Evolutionary conservation across 1,139 yeast species (phyloP).

Genomic region (Barnettozyma hawaiiensis): DNA sequence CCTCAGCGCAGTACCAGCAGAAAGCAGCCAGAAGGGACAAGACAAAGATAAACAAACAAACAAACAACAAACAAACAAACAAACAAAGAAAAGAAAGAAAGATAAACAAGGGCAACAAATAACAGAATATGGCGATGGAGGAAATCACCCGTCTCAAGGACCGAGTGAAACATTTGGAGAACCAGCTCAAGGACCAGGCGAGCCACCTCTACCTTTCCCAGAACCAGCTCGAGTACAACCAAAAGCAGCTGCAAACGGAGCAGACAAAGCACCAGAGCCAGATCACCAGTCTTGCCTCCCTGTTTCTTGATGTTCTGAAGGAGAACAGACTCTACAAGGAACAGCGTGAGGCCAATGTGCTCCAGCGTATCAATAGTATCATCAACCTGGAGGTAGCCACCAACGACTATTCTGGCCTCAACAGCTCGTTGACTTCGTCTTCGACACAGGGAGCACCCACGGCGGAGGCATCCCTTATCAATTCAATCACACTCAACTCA

Average conservation of each 20-base stretch:
- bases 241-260: slow-evolving; percentile 22
- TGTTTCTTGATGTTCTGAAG: slow-evolving; percentile 22
- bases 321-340: slow-evolving; percentile 23
- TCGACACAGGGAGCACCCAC: too few species aligned
- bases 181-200: slow-evolving; percentile 21
- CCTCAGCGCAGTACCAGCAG: too few species aligned
- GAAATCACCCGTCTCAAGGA: slow-evolving; percentile 22
- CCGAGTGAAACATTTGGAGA: slow-evolving; percentile 21
- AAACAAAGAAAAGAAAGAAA: slow-evolving; percentile 2
- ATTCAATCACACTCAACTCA: slow-evolving; percentile 19
- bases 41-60: slow-evolving; percentile 3
- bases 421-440: slow-evolving; percentile 9
- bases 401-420: slow-evolving; percentile 16
- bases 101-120: background rate
- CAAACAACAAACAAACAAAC: slow-evolving; percentile 1
- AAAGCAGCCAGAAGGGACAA: background rate
- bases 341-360: slow-evolving; percentile 17
- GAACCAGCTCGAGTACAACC: slow-evolving; percentile 22
- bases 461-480: slow-evolving; percentile 13
- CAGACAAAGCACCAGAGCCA: slow-evolving; percentile 23
- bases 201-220: slow-evolving; percentile 23
- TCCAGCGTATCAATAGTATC: slow-evolving; percentile 20
- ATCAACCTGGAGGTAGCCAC: slow-evolving; percentile 17
- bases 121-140: slow-evolving; percentile 15
- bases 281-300: slow-evolving; percentile 19